Conservation (phyloP, 2,329 filamentous ascomycete species). For the Lecanosticta acicola region DNA sequence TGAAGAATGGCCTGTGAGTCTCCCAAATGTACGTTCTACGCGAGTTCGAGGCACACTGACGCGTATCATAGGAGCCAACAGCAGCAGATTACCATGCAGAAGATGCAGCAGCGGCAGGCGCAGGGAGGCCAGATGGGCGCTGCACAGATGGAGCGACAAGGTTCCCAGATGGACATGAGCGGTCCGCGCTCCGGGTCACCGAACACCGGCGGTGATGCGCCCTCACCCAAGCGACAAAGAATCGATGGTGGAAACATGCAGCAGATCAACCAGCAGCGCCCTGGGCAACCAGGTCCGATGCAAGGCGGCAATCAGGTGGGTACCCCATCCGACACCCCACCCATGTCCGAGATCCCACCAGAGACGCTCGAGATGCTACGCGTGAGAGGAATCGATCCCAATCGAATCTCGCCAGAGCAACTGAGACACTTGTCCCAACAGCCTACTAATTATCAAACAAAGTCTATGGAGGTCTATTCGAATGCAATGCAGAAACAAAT, state of each 20-base stretch:
- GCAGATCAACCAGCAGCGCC: constrained; percentile 53
- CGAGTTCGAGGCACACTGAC: not conserved
- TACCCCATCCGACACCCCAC: constrained; percentile 22
- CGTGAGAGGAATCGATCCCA: constrained; percentile 69
- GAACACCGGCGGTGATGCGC: constrained; percentile 63
- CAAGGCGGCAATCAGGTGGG: constrained; percentile 31
- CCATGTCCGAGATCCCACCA: constrained; percentile 19
- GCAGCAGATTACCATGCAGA: constrained; percentile 40
- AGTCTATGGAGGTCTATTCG: constrained; percentile 82
- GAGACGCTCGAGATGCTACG: constrained; percentile 40
- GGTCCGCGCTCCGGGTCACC: constrained; percentile 76
- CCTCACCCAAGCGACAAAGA: constrained; percentile 84
- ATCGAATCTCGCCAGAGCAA: constrained; percentile 67
- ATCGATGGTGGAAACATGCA: constrained; percentile 64
- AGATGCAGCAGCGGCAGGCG: constrained; percentile 57
- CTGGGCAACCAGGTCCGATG: constrained; percentile 28
- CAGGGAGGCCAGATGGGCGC: constrained; percentile 35
- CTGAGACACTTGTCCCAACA: constrained; percentile 59
- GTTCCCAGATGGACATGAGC: constrained; percentile 79
- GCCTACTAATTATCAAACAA: constrained; percentile 60
- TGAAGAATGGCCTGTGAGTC: constrained; percentile 23
- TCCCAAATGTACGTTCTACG: not conserved
- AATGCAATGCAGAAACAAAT: constrained; percentile 79
- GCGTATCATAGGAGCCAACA: constrained; percentile 24
- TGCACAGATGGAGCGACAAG: constrained; percentile 85